phyloP scores from a whole-genome alignment of 2,329 filamentous ascomycete genomes.

The Trichoderma simmonsii region DNA sequence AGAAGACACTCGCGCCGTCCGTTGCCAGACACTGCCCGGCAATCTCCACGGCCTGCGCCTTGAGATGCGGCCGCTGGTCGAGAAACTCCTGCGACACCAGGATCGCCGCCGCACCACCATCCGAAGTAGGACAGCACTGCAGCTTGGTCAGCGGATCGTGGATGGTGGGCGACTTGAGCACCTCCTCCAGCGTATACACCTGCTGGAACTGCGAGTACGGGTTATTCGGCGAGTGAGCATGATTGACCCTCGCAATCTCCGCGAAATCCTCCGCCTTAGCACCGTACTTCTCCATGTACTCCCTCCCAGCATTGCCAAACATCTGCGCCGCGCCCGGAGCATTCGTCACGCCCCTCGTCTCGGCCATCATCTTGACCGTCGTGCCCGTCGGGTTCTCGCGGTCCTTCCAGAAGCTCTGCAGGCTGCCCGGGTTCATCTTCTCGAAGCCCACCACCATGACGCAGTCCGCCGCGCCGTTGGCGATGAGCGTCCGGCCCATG shows the following conservation, averaged over 20 bases:
- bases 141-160: constrained; percentile 88
- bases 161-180: constrained; percentile 73
- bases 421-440: constrained; percentile 93
- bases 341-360: constrained; percentile 75
- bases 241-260: constrained; percentile 90
- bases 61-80: constrained; percentile 77
- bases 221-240: constrained; percentile 86
- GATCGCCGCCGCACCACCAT: constrained; percentile 84
- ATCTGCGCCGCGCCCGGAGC: constrained; percentile 85
- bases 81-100: constrained; percentile 88
- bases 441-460: constrained; percentile 93
- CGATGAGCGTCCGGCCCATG: constrained; percentile 77
- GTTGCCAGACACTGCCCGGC: constrained; percentile 87
- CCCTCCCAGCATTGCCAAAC: constrained; percentile 89
- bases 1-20: constrained; percentile 77
- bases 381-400: constrained; percentile 75
- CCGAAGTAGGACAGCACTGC: constrained; percentile 97
- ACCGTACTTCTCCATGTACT: constrained; percentile 96
- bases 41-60: constrained; percentile 78
- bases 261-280: constrained; percentile 84
- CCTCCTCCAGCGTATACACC: constrained; percentile 83
- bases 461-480: constrained; percentile 78
- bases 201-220: constrained; percentile 98
- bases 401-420: constrained; percentile 83
- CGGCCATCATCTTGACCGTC: constrained; percentile 73